These are phyloP conservation scores for Didymella pinodella DNA, from an alignment of 2,329 filamentous ascomycete genomes.

Conservation along the genomic window DNA sequence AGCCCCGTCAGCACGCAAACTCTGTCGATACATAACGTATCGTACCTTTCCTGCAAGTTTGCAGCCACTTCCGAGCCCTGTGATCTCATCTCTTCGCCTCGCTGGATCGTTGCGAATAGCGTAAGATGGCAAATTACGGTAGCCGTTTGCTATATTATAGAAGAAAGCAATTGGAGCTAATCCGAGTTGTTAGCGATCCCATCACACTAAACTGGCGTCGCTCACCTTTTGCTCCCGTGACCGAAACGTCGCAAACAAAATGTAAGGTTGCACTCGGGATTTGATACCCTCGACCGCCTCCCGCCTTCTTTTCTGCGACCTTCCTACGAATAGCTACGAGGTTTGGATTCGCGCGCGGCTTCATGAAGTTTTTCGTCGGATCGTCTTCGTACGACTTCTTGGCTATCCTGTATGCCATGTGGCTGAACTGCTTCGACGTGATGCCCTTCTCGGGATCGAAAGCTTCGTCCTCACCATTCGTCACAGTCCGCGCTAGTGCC, in stretches of 20 bases:
- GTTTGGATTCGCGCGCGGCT: conserved; percentile 1
- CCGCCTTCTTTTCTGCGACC: conserved; percentile 16
- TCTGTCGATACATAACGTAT: too few species aligned
- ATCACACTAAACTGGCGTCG: accelerated
- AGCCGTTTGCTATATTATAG: conserved; percentile 34
- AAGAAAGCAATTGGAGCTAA: conserved; percentile 31
- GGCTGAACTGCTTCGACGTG: conserved; percentile 18
- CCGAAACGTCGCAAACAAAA: conserved; percentile 25
- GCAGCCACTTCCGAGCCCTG: conserved; percentile 74
- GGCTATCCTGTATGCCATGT: conserved; percentile 30
- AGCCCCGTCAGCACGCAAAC: neutral
- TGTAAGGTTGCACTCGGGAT: conserved; percentile 25
- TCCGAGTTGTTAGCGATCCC: neutral
- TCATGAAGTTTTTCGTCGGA: conserved; percentile 17
- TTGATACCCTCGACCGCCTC: conserved; percentile 25
- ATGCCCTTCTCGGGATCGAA: conserved; percentile 11
- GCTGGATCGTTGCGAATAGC: conserved; percentile 25
- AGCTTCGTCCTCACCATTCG: conserved; percentile 2
- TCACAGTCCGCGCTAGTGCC: conserved; percentile 1
- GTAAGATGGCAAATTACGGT: conserved; percentile 30
- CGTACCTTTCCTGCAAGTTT: conserved; percentile 70
- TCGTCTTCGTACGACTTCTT: conserved; percentile 25
- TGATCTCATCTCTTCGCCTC: conserved; percentile 50
- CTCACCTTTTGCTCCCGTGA: conserved; percentile 22
- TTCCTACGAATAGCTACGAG: conserved; percentile 11